These are phyloP conservation scores for Hordeum pubiflorum DNA, from an alignment of 202 grass and related monocot species.

Conservation along the genomic window DNA sequence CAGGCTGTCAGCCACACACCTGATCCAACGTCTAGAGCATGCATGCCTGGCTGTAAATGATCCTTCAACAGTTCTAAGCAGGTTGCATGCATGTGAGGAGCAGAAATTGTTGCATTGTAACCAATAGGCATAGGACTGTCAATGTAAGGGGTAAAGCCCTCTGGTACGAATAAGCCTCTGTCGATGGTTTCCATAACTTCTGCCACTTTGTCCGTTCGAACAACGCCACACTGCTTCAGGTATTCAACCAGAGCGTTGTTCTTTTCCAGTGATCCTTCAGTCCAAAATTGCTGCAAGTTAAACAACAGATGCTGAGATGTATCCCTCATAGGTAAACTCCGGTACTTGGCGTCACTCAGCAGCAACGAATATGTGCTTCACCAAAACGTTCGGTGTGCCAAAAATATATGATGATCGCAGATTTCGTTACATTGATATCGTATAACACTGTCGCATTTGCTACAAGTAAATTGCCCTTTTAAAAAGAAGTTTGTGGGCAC, in stretches of 20 bases:
- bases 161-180: slow-evolving; percentile 68
- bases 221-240: slow-evolving; percentile 43
- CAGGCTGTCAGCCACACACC: slow-evolving; percentile 27
- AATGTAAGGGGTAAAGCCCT: slow-evolving; percentile 45
- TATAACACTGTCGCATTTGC: not conserved
- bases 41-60: slow-evolving; percentile 79
- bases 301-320: slow-evolving; percentile 8
- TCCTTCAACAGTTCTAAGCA: slow-evolving; percentile 81
- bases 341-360: not conserved
- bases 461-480: not conserved
- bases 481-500: no score
- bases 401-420: no score
- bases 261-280: slow-evolving; percentile 45
- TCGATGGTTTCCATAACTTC: slow-evolving; percentile 80
- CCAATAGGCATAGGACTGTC: slow-evolving; percentile 88
- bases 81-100: slow-evolving; percentile 88
- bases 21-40: slow-evolving; percentile 88
- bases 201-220: slow-evolving; percentile 54
- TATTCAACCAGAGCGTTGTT: slow-evolving; percentile 79
- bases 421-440: no score
- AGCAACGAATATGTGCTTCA: not conserved
- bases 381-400: not conserved
- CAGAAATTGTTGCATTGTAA: slow-evolving; percentile 87
- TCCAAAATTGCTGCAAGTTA: slow-evolving; percentile 58
- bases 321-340: not conserved